Evolutionary conservation across 495 filamentous ascomycete genomes (phyloP), one percentile per base, ranked within the genome.

Genomic region (Astrocystis sublimbata): DNA sequence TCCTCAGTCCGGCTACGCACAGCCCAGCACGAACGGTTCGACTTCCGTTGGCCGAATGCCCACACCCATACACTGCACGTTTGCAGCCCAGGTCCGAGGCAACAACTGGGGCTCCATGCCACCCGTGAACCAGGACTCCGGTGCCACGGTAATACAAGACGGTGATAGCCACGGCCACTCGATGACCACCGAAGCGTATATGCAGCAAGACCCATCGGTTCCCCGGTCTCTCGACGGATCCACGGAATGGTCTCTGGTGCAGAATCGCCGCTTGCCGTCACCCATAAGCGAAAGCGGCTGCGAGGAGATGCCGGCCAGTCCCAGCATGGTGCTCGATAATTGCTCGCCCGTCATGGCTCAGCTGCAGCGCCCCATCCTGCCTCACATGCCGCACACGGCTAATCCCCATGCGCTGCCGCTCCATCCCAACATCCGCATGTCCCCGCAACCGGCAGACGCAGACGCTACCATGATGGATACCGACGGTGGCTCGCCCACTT

Each of bases 211-310:
- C 40, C 67, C 71, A 49, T 75, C 68, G 43, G 65, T 75, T 10
- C 67, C 65, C 6, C 63, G 73, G 6, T 77, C 68, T 13, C 70
- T 76, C 28, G 75, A 77, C 26, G 73, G 75, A 64, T 64, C 74
- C 4, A 69, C 70, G 6, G 78, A 82, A 64, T 79, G 79, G 71
- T 73, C 67, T 53, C 69, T 76, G 69, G 74, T 78, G 4, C 77
- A 82, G 49, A 79, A 75, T 60, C 78, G 84, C 17, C 83, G 85
- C 36, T 79, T 91, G 7, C 89, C 88, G 3, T 91, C 87, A 24
- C 89, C 89, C 5, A 87, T 90, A 60, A 88, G 83, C 57, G 89
- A 92, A 64, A 83, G 79, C 58, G 88, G 84, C 59, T 80, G 80
- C 4, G 81, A 83, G 67, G 78, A 76, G 38, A 63, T 53, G 21